These are phyloP conservation scores for Jimgerdemannia lactiflua DNA, from an alignment of 192 early-diverging fungal genomes.

Conservation along the genomic window DNA sequence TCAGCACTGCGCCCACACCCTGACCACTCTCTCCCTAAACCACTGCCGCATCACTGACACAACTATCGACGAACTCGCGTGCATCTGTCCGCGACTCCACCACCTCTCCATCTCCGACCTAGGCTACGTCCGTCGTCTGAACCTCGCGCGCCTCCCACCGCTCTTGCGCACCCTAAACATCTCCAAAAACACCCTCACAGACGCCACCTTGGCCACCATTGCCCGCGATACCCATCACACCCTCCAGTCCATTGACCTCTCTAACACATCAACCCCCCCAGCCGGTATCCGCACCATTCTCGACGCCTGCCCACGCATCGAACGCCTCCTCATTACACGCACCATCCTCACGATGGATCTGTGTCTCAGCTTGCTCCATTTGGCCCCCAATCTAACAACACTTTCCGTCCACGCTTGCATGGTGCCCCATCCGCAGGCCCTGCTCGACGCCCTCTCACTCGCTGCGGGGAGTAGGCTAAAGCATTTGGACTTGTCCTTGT, in stretches of 20 bases:
- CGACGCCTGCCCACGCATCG: neutral
- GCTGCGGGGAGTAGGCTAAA: too few relatives aligned
- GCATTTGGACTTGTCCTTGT: too few relatives aligned
- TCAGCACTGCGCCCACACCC: neutral
- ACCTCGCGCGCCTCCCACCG: neutral
- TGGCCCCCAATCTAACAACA: neutral
- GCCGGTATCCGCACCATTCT: neutral
- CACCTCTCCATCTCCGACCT: neutral
- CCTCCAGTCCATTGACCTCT: neutral
- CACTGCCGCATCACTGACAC: neutral
- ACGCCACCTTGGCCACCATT: neutral
- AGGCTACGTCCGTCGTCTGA: neutral
- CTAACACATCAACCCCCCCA: neutral
- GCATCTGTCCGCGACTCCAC: neutral
- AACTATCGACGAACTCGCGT: neutral
- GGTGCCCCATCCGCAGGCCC: too few relatives aligned
- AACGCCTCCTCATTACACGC: neutral
- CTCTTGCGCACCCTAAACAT: neutral
- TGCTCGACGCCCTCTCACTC: too few relatives aligned
- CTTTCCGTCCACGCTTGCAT: too few relatives aligned
- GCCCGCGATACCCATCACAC: neutral
- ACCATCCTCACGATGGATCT: neutral
- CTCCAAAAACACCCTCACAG: neutral
- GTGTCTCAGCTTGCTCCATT: neutral
- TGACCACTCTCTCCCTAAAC: neutral